These are phyloP conservation scores for Chaetomium globosum DNA, from an alignment of 2,329 filamentous ascomycete genomes.

Conservation along the genomic window DNA sequence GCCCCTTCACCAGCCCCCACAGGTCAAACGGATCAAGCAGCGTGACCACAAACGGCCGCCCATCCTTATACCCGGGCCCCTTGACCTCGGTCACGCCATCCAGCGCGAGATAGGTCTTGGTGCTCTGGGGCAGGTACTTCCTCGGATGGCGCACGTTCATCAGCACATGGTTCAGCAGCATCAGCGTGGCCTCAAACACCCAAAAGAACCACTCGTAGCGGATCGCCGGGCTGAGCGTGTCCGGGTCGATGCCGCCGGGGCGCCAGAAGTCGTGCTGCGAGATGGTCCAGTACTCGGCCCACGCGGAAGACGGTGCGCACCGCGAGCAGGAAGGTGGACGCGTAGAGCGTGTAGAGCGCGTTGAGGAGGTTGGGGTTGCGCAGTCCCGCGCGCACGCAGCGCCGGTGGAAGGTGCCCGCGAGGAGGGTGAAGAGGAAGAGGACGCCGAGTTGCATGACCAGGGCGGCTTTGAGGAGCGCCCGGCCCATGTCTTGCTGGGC, in stretches of 20 bases:
- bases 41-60: slow-evolving; percentile 48
- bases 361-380: slow-evolving; percentile 41
- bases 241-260: slow-evolving; percentile 50
- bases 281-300: slow-evolving; percentile 60
- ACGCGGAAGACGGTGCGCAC: slow-evolving; percentile 60
- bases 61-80: slow-evolving; percentile 54
- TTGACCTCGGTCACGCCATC: slow-evolving; percentile 55
- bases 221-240: slow-evolving; percentile 51
- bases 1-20: slow-evolving; percentile 31
- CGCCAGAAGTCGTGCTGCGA: slow-evolving; percentile 46
- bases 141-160: slow-evolving; percentile 57
- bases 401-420: slow-evolving; percentile 52
- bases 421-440: slow-evolving; percentile 53
- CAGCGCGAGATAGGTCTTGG: slow-evolving; percentile 53
- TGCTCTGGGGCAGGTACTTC: slow-evolving; percentile 52
- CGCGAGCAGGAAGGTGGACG: slow-evolving; percentile 53
- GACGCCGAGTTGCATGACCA: slow-evolving; percentile 59
- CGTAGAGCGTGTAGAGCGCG: slow-evolving; percentile 55
- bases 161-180: slow-evolving; percentile 52
- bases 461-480: slow-evolving; percentile 53
- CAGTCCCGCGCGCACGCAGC: slow-evolving; percentile 46
- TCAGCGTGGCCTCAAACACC: slow-evolving; percentile 58
- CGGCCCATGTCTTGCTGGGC: slow-evolving; percentile 47
- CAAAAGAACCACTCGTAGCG: slow-evolving; percentile 63
- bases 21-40: slow-evolving; percentile 43